Conservation (phyloP, 2,329 filamentous ascomycete genomes). For the Ambrosiella xylebori region DNA sequence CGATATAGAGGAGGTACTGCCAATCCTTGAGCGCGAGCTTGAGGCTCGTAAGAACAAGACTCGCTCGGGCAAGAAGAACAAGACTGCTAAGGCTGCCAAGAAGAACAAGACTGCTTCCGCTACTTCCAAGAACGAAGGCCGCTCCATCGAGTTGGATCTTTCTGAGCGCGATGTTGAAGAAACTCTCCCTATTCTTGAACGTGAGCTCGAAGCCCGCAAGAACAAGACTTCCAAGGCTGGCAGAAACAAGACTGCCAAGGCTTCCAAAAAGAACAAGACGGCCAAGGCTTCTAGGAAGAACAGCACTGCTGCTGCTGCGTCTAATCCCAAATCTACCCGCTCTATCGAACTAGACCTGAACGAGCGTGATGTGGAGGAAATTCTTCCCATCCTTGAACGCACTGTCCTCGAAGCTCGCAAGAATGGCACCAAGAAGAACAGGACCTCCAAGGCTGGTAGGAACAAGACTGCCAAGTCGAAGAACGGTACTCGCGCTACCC, state of each 20-base stretch:
- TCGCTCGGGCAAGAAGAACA: not conserved
- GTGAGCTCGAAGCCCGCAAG: slow-evolving; percentile 3
- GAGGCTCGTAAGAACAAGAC: slow-evolving; percentile 4
- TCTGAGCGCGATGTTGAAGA: not conserved
- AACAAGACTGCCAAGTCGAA: not conserved
- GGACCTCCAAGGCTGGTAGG: not conserved
- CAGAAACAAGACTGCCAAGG: not conserved
- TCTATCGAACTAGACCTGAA: not conserved
- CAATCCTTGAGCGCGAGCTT: not conserved
- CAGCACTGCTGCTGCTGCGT: not conserved
- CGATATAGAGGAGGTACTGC: not conserved
- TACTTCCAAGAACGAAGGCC: not conserved
- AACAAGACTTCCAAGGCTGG: not conserved
- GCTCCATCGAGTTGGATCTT: not conserved
- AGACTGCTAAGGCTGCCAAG: not conserved
- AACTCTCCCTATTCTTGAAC: not conserved
- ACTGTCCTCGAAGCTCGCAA: not conserved
- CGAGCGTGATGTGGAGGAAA: not conserved
- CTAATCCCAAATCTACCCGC: not conserved
- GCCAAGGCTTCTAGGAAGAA: not conserved
- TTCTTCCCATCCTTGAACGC: not conserved
- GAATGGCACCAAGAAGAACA: slow-evolving; percentile 4
- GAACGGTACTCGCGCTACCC: not conserved
- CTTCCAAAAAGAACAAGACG: not conserved
- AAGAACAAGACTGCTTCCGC: not conserved